Evolutionary conservation across 371 early-diverging fungal species (phyloP), one percentile per base, ranked within the genome.

Genomic region (Paraphysoderma sedebokerense): DNA sequence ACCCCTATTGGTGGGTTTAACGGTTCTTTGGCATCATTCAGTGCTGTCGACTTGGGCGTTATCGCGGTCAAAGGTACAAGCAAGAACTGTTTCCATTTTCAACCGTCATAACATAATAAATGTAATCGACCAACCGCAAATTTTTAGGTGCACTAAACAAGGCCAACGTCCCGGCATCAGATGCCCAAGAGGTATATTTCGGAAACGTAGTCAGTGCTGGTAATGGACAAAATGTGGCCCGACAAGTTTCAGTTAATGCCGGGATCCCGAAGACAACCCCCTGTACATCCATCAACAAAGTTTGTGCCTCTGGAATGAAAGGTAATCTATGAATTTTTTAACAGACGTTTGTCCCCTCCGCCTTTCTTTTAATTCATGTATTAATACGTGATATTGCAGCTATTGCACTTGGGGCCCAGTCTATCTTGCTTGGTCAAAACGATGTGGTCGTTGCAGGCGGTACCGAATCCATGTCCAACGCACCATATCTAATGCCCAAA

Each of bases 251-350:
- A 24, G 61, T 96, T 34, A 80, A 80, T 36, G 89, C 96, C 32
- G 96, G 95, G 24, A 60, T 76, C 52, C 70, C 77, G 30, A 68
- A 78, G 47, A 63, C 69, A 12, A 77, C 82, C 11, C 66, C 83
- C 46, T 76, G 82, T 51, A 95, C 92, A 28, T 91, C 90, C 27
- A 76, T 97, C 52, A 96, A 95, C 78, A 97, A 97, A 72, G 95
- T 95, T 35, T 98, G 98, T 64, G 97, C 93, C 29, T 85, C 86
- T 27, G 93, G 89, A 31, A 79, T 93, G 83, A 97, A 98, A 69
- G 76, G 76, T 62, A 70, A 35, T 35, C 35, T 15, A 35, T 15
- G n/a, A 35, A 35, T 35, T 35, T 35, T 15, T 35, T 15, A 15
- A 35, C 35, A 35, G 35, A 35, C 35, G 15, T 15, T 35, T 35